These are phyloP conservation scores for Fraxinus nigra DNA, from an alignment of 305 asterid species.

Conservation along the genomic window DNA sequence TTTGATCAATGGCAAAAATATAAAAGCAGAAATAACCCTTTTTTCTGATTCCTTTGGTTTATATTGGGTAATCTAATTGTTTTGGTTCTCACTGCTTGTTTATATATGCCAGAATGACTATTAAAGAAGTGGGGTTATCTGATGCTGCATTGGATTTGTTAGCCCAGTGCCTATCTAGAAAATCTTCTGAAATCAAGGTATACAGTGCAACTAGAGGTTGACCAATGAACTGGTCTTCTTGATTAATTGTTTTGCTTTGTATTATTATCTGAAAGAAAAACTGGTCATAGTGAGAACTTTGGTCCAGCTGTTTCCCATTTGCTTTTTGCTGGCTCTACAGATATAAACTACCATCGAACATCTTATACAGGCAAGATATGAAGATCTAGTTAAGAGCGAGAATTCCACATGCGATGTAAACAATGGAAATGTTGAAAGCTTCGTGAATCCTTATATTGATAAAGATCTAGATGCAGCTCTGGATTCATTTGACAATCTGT, in stretches of 20 bases:
- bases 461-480: conserved; percentile 88
- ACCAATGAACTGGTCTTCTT: conserved; percentile 17
- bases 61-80: not conserved
- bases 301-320: conserved; percentile 73
- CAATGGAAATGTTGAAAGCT: conserved; percentile 46
- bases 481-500: conserved; percentile 90
- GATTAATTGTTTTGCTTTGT: conserved; percentile 20
- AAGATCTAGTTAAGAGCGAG: conserved; percentile 57
- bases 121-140: conserved; percentile 60
- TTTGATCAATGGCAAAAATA: not conserved
- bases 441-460: conserved; percentile 63
- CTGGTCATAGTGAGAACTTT: conserved; percentile 65
- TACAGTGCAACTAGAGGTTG: conserved; percentile 17
- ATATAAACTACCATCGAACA: conserved; percentile 61
- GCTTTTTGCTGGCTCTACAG: conserved; percentile 57
- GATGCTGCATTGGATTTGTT: conserved; percentile 60
- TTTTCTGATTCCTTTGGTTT: conserved; percentile 8
- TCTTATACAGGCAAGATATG: conserved; percentile 93
- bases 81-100: conserved; percentile 4
- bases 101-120: conserved; percentile 50
- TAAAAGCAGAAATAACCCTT: not conserved
- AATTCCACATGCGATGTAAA: conserved; percentile 26
- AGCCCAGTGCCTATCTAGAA: conserved; percentile 74
- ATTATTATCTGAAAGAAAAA: conserved; percentile 27
- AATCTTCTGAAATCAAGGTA: conserved; percentile 79